Evolutionary conservation across 1,284 basidiomycete species (phyloP), one percentile per base, ranked within the genome.

Genomic region (Boletus hoseneyae): DNA sequence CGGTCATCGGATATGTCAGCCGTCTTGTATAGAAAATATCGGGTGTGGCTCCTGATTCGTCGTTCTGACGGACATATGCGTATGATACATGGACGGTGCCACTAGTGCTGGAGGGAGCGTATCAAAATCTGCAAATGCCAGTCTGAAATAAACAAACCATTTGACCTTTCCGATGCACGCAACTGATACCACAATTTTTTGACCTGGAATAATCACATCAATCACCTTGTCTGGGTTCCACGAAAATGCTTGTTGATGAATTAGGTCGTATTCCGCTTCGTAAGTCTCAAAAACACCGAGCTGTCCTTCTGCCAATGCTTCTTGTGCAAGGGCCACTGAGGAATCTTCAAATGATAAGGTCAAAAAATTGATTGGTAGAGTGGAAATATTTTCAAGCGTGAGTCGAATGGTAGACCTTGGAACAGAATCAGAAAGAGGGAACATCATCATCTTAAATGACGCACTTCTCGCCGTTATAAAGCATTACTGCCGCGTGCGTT

Each of bases 401-500:
- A 98, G 76, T 4, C 85, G 84, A 45, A 98, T 84, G 1, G 73
- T 81, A 1, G 88, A 87, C 61, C 93, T 96, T 57, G 19, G 45
- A 18, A 32, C 5, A 45, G 42, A 19, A 41, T 64, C 51, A 54
- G 38, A 27, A 45, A 42, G 15, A 15, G 18, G 16, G n/a, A 9
- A 33, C 29, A 42, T n/a, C 30, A 27, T 50, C 30, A 29, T 15
- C 32, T 47, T 42, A 46, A 12, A 38, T 4, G 13, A 71, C 83
- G 54, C 55, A 93, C 89, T 72, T 83, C 74, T 99, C 96, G 38
- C 96, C 96, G 47, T 96, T 83, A 63, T 93, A 96, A 46, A 99
- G 73, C 87, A 96, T 95, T 25, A 97, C 73, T 1, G 93, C 91
- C 3, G 92, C 92, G 61, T 96, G 90, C 1, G 86, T 92, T 15